Evolutionary conservation across 1,284 basidiomycete genomes (phyloP), one percentile per base, ranked within the genome.

Genomic region (Mycocalia duriaeana): DNA sequence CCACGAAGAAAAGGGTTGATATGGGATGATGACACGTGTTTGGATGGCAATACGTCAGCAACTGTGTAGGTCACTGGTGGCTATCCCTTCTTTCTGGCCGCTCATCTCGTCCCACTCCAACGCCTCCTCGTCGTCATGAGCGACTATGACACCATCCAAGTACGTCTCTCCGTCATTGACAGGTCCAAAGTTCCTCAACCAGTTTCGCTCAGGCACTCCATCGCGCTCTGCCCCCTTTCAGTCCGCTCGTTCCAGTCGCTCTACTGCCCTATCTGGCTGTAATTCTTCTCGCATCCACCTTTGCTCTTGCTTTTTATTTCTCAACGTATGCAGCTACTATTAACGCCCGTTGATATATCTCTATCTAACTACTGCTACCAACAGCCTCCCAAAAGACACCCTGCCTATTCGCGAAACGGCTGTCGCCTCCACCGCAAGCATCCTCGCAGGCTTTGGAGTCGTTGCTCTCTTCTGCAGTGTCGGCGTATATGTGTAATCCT

Each of bases 391-490:
- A 55, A 90, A 85, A 71, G 68, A 75, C 58, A 75, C 72, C 23
- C 51, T 89, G 40, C 85, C 88, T n/a, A 52, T 81, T 46, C 77
- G 79, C 45, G 91, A 94, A 65, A 60, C 81, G 7, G 73, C 72
- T 11, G 81, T 91, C 24, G 87, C 87, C 1, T 65, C 80, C 41
- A 66, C 80, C 9, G 91, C 90, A 19, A 91, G 89, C 62, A 55
- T 80, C 35, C 79, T 94, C 26, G 88, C 84, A 28, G 91, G 91
- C 14, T 86, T 90, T 55, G 91, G 91, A 49, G 78, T 91, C 52
- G 89, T 94, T 41, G 85, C 90, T 37, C 76, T 94, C 49, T 94
- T 93, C 68, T 91, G 89, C 71, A 82, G 81, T 28, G 85, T 78
- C 47, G 91, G 91, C 47, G 91, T 94, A 50, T 86, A 92, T 71